Evolutionary conservation across 2,329 filamentous ascomycete species (phyloP).

Genomic region (Colletotrichum kahawae): DNA sequence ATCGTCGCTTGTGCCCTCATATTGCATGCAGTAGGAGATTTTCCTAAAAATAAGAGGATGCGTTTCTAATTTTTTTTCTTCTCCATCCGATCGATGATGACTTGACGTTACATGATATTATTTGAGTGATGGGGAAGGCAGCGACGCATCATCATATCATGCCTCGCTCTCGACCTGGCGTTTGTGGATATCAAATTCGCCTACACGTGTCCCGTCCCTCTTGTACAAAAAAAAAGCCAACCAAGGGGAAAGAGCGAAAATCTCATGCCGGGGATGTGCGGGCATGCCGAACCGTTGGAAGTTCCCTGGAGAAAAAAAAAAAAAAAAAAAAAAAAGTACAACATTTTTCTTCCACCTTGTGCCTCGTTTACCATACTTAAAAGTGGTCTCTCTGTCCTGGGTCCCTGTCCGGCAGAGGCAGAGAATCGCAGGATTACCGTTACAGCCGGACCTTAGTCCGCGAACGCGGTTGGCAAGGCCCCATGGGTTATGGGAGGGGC

Average conservation of each 20-base stretch:
- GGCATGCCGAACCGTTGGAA: not conserved
- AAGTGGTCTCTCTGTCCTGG: not conserved
- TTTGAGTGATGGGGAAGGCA: not conserved
- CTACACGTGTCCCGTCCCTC: not conserved
- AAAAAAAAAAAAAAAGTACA: not conserved
- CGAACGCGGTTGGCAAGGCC: not conserved
- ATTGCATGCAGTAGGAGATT: not conserved
- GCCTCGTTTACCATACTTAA: not conserved
- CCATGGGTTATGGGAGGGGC: not conserved
- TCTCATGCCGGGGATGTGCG: not conserved
- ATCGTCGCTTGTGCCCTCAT: not conserved
- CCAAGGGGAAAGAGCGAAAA: not conserved
- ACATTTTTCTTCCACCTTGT: not conserved
- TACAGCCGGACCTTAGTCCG: slow-evolving; percentile 1
- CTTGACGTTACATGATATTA: not conserved
- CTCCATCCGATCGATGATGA: not conserved
- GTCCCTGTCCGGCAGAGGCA: not conserved
- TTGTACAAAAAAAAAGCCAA: not conserved
- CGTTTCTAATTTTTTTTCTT: not conserved
- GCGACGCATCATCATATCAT: not conserved
- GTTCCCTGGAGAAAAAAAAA: not conserved
- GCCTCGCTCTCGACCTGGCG: not conserved
- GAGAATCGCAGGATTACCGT: not conserved
- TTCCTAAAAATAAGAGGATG: not conserved
- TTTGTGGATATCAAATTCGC: not conserved